Conservation (phyloP, 192 early-diverging fungal species). For the Rhizoclosmatium sp. region DNA sequence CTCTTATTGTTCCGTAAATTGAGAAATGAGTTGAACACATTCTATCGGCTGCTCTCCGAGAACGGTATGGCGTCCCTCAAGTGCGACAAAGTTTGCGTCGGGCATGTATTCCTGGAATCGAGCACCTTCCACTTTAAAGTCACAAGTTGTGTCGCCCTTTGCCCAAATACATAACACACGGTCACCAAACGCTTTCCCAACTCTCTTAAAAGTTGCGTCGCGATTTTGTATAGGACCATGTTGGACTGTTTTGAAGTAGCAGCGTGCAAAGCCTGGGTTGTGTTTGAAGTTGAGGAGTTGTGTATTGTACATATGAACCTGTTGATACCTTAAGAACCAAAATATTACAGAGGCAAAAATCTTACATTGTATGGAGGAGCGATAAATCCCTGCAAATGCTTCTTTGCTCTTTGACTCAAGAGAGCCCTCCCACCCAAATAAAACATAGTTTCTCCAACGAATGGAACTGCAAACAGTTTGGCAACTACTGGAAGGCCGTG, state of each 20-base stretch:
- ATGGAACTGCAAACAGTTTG: conserved; percentile 16
- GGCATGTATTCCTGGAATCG: conserved; percentile 22
- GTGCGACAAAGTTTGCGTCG: background rate
- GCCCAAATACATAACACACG: conserved; percentile 33
- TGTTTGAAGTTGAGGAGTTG: conserved; percentile 17
- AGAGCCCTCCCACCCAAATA: conserved; percentile 11
- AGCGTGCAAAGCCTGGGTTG: conserved; percentile 22
- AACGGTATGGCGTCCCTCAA: conserved; percentile 32
- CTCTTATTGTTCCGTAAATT: no score
- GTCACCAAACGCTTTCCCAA: background rate
- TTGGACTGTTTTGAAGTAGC: conserved; percentile 14
- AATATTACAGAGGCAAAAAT: background rate
- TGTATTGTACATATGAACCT: conserved; percentile 5
- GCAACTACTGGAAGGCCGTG: background rate
- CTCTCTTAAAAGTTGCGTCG: conserved; percentile 16
- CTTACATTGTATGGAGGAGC: conserved; percentile 24
- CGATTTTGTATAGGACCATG: conserved; percentile 14
- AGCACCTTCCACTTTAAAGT: conserved; percentile 3
- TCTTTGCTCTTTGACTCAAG: background rate
- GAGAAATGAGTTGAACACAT: no score
- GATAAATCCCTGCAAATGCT: conserved; percentile 25
- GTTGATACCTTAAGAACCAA: background rate
- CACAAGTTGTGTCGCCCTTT: conserved; percentile 4
- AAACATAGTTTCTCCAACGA: conserved; percentile 14
- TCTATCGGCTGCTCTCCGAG: background rate